Evolutionary conservation across 192 early-diverging fungal genomes (phyloP), one percentile per base, ranked within the genome.

Genomic region (Chytriomyces sp.): DNA sequence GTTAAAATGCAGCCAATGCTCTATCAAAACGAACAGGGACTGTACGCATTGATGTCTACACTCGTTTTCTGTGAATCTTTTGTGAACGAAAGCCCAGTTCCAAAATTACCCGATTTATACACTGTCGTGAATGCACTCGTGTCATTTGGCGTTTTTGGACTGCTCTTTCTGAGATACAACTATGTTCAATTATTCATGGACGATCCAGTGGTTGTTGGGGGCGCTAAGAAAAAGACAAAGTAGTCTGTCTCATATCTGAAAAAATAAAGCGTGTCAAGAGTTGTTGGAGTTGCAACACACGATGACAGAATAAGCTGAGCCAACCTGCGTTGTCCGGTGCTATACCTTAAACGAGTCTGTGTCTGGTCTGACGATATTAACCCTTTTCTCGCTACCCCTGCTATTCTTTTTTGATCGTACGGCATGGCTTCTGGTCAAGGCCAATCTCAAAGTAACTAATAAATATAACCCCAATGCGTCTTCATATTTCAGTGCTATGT

Each of bases 51-150:
- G 2, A 92, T 94, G 79, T 49, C 82, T 3, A 62, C 74, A 18
- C 77, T 91, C 59, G 93, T 96, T 79, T 16, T 84, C 44, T 18
- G 50, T 2, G 76, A 86, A 7, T 91, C 96, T 65, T 72, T 81
- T 9, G 72, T 82, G 18, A 69, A 94, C 7, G 75, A 89, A 2
- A 88, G 95, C 20, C 93, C 94, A 18, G 7, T 71, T 26, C 72
- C 82, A 24, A 80, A 83, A 23, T 87, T 92, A 67, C 97, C 97
- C 2, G 94, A 98, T 72, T 26, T 96, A 5, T 96, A 91, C 67
- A 82, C 91, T 3, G 93, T 98, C 8, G 60, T 90, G 7, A 98
- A 97, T 81, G 90, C 91, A 11, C 62, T 91, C 1, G 82, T 92
- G 69, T 89, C 90, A 53, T 88, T 90, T 44, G 87, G 80, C 24